A percentile compares a stretch with the other conserved stretches of the same genome.
Conservation (phyloP, 169 alveolate species). For the Ichthyophthirius multifiliis region DNA sequence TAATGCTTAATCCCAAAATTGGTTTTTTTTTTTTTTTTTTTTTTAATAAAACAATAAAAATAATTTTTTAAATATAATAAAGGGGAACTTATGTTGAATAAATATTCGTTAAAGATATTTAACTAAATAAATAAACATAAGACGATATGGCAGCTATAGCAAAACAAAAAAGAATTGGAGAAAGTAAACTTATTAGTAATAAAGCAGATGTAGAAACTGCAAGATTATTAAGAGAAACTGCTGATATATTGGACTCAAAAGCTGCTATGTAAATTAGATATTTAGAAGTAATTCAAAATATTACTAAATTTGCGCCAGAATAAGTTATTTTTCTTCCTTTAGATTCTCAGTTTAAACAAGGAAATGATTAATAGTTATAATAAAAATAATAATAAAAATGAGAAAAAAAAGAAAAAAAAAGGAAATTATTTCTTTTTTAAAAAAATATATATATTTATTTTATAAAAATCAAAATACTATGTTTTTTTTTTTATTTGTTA, state of each 20-base stretch:
- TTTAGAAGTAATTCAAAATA: conserved; percentile 2
- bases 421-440: no score
- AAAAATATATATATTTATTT: no score
- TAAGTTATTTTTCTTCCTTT: not conserved
- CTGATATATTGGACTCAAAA: conserved; percentile 40
- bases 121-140: conserved; percentile 17
- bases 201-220: conserved; percentile 45
- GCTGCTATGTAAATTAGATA: conserved; percentile 46
- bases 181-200: conserved; percentile 25
- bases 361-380: no score
- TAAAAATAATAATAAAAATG: no score
- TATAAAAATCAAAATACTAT: no score
- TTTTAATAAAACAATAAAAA: not conserved
- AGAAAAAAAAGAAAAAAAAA: no score
- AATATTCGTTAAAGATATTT: conserved; percentile 37
- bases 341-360: no score
- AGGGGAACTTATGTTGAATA: conserved; percentile 37
- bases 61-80: not conserved
- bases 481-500: no score
- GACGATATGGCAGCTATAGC: conserved; percentile 32
- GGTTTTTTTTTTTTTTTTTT: not conserved
- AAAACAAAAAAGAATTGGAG: conserved; percentile 40
- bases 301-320: not conserved
- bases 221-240: conserved; percentile 25
- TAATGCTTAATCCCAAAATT: not conserved